Evolutionary conservation across 306 rosid genomes (phyloP), one percentile per base, ranked within the genome.

Genomic region (Ormosia semicastrata): DNA sequence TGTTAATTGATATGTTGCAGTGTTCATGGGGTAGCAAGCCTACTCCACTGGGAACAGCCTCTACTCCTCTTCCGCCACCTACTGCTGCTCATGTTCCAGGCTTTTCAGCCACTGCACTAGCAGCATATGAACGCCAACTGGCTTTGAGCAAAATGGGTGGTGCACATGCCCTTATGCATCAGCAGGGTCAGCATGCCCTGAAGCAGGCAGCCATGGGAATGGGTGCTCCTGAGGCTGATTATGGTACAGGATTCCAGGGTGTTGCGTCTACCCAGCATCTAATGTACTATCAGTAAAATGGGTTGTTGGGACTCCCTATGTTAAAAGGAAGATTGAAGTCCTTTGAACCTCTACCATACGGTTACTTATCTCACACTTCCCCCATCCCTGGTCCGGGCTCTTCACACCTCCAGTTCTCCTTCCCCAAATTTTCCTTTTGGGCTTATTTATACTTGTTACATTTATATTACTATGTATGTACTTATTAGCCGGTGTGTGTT

Each of bases 21-120:
- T 95, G 98, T 80, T 95, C 98, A 18, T 95, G 98, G 98, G 98
- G 98, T 39, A 95, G 92, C 94, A 95, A 93, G 86, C 97, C 97
- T 40, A 95, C 97, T 44, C 97, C 94, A 14, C 94, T 92, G 0
- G 98, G 98, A 76, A 89, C 97, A 29, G 87, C 81, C 73, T 95
- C 98, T 18, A 71, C 84, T 65, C 98, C 97, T 50, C 97, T 93
- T 39, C 91, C 97, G 0, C 94, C 93, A 0, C 97, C 98, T 2
- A 41, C 85, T 14, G 80, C 90, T 8, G 87, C 86, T 10, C 85
- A 87, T 67, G 46, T 90, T 82, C 86, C 89, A 3, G 90, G 88
- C 6, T 44, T 90, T 44, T 86, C 97, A 4, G 91, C 85, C 1
- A 53, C 87, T 3, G 90, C 88, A 49, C 86, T 91, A 60, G 97